Percentiles rank a stretch among this genome's conserved stretches.
phyloP scores from a whole-genome alignment of 352 stramenopile genomes.

The Phytophthora sp. region DNA sequence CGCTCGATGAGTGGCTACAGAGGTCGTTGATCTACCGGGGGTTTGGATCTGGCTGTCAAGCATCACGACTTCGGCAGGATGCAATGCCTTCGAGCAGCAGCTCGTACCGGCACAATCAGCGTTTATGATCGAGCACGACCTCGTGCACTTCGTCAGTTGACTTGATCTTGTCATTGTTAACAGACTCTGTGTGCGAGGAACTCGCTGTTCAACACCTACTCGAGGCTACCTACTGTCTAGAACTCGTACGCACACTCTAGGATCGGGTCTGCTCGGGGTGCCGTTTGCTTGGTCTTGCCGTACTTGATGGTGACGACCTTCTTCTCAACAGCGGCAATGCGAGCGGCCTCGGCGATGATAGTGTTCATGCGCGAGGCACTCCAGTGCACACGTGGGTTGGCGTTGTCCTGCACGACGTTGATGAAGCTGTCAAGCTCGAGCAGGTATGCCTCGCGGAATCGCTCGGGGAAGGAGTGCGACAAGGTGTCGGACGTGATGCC shows the following conservation, averaged over 20 bases:
- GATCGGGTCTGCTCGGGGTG: conserved; percentile 47
- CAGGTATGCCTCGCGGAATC: conserved; percentile 88
- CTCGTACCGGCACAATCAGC: too few species aligned
- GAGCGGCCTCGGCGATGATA: conserved; percentile 74
- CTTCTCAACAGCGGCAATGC: conserved; percentile 64
- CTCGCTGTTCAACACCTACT: not conserved
- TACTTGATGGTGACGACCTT: conserved; percentile 76
- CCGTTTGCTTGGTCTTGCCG: conserved; percentile 51
- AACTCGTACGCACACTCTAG: conserved; percentile 64
- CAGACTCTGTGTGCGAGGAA: too few species aligned
- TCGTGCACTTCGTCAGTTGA: conserved; percentile 4
- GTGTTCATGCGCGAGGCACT: conserved; percentile 79
- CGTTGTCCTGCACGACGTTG: conserved; percentile 49
- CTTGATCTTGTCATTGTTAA: not conserved
- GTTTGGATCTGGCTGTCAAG: conserved; percentile 8
- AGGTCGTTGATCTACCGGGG: not conserved
- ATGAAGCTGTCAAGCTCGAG: conserved; percentile 89
- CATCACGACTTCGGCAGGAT: too few species aligned
- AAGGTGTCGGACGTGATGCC: conserved; percentile 68
- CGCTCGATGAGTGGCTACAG: not conserved
- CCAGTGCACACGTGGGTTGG: conserved; percentile 64
- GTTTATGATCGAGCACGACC: not conserved
- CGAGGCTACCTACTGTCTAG: conserved; percentile 14
- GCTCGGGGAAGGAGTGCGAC: conserved; percentile 89
- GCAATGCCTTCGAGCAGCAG: too few species aligned